These are phyloP conservation scores for Wickerhamiella allomyrinae DNA, from an alignment of 805 yeast species.

Conservation along the genomic window DNA sequence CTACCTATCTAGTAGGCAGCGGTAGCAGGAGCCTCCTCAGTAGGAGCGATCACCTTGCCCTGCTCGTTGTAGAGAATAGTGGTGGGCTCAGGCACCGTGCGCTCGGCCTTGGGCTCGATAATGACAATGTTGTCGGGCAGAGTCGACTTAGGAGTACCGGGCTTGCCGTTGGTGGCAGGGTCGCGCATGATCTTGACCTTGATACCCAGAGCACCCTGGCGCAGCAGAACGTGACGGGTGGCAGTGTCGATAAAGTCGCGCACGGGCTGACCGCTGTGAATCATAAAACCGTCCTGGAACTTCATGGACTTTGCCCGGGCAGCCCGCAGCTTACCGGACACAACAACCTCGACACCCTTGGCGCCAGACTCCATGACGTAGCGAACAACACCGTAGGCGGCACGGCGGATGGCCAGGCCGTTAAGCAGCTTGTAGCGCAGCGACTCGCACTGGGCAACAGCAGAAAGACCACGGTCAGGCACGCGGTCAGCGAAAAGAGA, in stretches of 20 bases:
- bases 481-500: slow-evolving; percentile 97
- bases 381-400: slow-evolving; percentile 99
- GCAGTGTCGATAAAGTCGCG: slow-evolving; percentile 97
- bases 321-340: slow-evolving; percentile 99
- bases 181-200: slow-evolving; percentile 99
- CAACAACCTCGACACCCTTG: slow-evolving; percentile 99
- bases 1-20: slow-evolving; percentile 4
- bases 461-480: slow-evolving; percentile 98
- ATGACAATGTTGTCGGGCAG: slow-evolving; percentile 92
- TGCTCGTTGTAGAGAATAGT: slow-evolving; percentile 52
- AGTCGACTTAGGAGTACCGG: slow-evolving; percentile 33
- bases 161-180: slow-evolving; percentile 43
- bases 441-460: slow-evolving; percentile 99
- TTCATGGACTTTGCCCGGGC: slow-evolving; percentile 99
- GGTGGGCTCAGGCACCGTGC: slow-evolving; percentile 42
- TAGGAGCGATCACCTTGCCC: slow-evolving; percentile 1
- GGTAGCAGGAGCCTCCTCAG: slow-evolving; percentile 8
- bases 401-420: slow-evolving; percentile 99
- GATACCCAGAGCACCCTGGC: slow-evolving; percentile 99
- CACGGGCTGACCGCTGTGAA: slow-evolving; percentile 99
- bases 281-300: slow-evolving; percentile 99
- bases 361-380: slow-evolving; percentile 99
- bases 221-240: slow-evolving; percentile 97
- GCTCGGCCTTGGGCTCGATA: slow-evolving; percentile 87
- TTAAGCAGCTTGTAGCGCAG: slow-evolving; percentile 93